Conservation (phyloP, 495 filamentous ascomycete genomes). For the Clohesyomyces aquaticus region DNA sequence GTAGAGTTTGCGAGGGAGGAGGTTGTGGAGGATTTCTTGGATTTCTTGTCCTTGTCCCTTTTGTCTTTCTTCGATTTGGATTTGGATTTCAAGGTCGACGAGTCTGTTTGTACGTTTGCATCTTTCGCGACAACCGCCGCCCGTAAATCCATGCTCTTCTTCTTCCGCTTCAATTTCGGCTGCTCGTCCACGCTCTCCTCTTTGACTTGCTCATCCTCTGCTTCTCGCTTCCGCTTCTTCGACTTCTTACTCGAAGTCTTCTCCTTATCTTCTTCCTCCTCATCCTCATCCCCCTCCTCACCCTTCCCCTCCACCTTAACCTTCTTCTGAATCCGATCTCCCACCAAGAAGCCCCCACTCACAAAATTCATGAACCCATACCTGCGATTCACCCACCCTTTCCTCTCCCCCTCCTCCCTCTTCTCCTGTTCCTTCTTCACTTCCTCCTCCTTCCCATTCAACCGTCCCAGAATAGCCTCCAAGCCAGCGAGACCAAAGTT, state of each 20-base stretch:
- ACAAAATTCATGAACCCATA: slow-evolving; percentile 80
- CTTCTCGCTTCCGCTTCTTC: slow-evolving; percentile 8
- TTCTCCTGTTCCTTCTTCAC: slow-evolving; percentile 65
- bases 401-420: slow-evolving; percentile 37
- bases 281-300: slow-evolving; percentile 37
- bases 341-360: slow-evolving; percentile 74
- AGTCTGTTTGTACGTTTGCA: slow-evolving; percentile 47
- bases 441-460: slow-evolving; percentile 83
- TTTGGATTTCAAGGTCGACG: slow-evolving; percentile 38
- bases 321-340: slow-evolving; percentile 58
- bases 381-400: slow-evolving; percentile 67
- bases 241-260: slow-evolving; percentile 5
- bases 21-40: slow-evolving; percentile 12
- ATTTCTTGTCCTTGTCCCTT: slow-evolving; percentile 38
- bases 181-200: slow-evolving; percentile 13
- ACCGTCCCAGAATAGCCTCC: slow-evolving; percentile 77
- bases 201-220: slow-evolving; percentile 41
- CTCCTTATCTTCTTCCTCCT: slow-evolving; percentile 5
- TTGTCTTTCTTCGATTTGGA: slow-evolving; percentile 51
- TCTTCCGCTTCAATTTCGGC: slow-evolving; percentile 45
- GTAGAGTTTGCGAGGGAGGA: slow-evolving; percentile 5
- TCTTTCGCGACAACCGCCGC: slow-evolving; percentile 25
- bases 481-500: slow-evolving; percentile 82
- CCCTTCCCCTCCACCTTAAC: slow-evolving; percentile 7
- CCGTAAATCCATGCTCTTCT: slow-evolving; percentile 45